Evolutionary conservation across 2,329 filamentous ascomycete species (phyloP).

Genomic region (Pseudohalonectria lignicola): DNA sequence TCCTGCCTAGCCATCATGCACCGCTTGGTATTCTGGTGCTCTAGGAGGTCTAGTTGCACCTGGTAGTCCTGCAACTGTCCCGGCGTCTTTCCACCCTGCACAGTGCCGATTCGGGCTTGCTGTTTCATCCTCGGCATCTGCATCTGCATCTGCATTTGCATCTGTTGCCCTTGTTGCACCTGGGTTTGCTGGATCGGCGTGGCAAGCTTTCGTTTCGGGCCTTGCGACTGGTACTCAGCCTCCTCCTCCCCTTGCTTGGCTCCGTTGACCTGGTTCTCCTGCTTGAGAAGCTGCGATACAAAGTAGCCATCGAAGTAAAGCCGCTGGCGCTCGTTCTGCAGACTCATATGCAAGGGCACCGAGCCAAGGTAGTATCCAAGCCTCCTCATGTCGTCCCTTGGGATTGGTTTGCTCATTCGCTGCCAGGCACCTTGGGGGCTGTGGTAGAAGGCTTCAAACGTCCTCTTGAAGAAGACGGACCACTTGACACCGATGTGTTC

Average conservation of each 20-base stretch:
- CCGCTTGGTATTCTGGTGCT: neutral
- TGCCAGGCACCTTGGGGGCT: constrained; percentile 24
- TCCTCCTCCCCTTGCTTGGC: constrained; percentile 25
- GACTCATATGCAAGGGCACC: constrained; percentile 3
- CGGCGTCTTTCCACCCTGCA: no score
- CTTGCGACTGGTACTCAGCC: constrained; percentile 12
- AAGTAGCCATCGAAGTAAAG: constrained; percentile 30
- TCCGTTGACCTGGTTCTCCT: constrained; percentile 12
- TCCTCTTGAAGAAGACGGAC: constrained; percentile 29
- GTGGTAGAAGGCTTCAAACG: constrained; percentile 26
- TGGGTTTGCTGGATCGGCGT: no score
- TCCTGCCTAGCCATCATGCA: neutral
- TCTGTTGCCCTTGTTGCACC: no score
- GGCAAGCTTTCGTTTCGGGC: neutral
- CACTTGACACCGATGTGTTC: constrained; percentile 36
- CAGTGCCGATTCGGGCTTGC: no score
- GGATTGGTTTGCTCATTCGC: constrained; percentile 15
- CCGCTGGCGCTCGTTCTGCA: constrained; percentile 18
- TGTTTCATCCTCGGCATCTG: neutral
- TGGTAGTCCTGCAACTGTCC: neutral
- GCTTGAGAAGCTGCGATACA: constrained; percentile 28
- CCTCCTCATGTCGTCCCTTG: constrained; percentile 16
- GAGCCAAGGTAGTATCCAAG: constrained; percentile 25
- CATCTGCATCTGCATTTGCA: no score
- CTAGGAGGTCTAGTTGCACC: neutral